Evolutionary conservation across 352 stramenopile genomes (phyloP), one percentile per base, ranked within the genome.

Genomic region (Nothophytophthora sp.): DNA sequence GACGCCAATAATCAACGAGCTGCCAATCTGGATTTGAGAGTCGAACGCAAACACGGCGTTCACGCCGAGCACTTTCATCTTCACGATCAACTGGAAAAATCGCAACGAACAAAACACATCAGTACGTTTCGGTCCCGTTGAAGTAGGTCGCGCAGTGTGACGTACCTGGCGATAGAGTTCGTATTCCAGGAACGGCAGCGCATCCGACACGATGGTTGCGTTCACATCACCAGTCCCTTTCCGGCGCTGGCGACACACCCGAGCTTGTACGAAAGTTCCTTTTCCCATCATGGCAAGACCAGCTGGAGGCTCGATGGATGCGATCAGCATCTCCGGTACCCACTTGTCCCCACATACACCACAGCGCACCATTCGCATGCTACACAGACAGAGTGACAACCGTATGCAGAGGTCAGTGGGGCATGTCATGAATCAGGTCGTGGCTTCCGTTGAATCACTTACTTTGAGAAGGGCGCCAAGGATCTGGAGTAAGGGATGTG

Each of bases 111-210:
- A 22, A n/a, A 42, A 8, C 28, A 48, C 16, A 24, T 56, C 20
- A 68, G 15, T 29, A 47, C 43, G 35, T 13, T 24, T 12, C 18
- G 49, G 7, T 43, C 16, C 27, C 40, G 44, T 11, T 41, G 30
- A 18, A n/a, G 43, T 10, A 53, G 7, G 18, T 43, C 19, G 20
- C 44, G 15, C 15, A 29, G 13, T 5, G 7, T 7, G 36, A 27
- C 37, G 4, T 50, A 99, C 81, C 78, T 99, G 96, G 13, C 97
- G 91, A 74, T 98, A 97, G 5, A 99, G 76, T 51, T 99, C 96
- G 58, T 99, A 99, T 58, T 99, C 96, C 19, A 99, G 67, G 53
- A 99, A 99, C n/a, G 96, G 96, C 3, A 99, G 78, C 8, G 92
- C 94, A 59, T 99, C 93, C 4, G 90, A 98, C 2, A 99, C 92